Conservation (phyloP, 2,329 filamentous ascomycete species). For the Podosphaera aphanis region DNA sequence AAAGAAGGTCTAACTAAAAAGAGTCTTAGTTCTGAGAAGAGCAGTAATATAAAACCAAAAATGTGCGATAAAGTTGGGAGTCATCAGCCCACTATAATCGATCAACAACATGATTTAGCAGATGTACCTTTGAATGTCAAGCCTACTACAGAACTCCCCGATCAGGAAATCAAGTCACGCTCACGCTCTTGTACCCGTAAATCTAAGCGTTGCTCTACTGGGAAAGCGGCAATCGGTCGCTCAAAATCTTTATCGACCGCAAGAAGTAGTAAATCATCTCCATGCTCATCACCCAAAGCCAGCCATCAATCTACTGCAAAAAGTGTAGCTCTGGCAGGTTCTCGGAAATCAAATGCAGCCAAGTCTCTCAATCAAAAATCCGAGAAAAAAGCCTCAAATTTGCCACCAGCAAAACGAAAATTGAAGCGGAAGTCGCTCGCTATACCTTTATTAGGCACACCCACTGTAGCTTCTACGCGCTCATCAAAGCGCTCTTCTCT, state of each 20-base stretch:
- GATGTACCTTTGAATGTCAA: background rate
- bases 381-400: background rate
- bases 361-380: background rate
- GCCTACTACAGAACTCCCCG: background rate
- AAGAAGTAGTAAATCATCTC: background rate
- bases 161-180: background rate
- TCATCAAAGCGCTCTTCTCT: conserved; percentile 9
- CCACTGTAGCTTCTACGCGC: background rate
- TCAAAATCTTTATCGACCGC: background rate
- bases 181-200: background rate
- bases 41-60: background rate
- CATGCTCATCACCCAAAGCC: background rate
- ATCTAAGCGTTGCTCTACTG: background rate
- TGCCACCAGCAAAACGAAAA: conserved; percentile 2
- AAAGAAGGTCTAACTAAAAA: background rate
- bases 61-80: background rate
- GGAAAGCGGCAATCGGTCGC: background rate
- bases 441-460: background rate
- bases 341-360: background rate
- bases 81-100: background rate
- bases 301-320: background rate
- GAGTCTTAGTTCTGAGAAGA: background rate
- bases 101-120: background rate
- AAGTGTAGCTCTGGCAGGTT: background rate
- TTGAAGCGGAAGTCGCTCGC: conserved; percentile 3